Evolutionary conservation across 257 asterid species (phyloP), one percentile per base, ranked within the genome.

Genomic region (Solanum virginianum): DNA sequence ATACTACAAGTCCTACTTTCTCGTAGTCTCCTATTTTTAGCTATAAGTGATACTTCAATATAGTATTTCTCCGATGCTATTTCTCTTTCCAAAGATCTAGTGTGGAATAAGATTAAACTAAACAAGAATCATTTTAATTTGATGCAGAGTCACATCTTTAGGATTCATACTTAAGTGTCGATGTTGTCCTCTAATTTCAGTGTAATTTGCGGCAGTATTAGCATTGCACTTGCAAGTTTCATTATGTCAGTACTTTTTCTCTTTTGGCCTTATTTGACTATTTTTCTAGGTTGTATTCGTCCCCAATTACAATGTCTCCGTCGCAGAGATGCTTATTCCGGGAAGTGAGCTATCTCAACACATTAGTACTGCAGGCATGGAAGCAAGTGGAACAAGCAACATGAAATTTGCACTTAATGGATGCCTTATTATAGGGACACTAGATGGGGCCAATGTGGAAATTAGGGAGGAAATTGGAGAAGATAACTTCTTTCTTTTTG

Each of bases 381-480:
- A 97, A 89, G 99, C 99, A 77, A 97, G 99, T 90, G 99, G 99
- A 71, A 97, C 99, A 75, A 97, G 99, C 91, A 97, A 97, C 90
- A 95, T 97, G 99, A 97, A 97, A 88, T 97, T 97, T 87, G 94
- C 99, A 60, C 97, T 97, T 36, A 97, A 97, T 74, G 99, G 99
- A 81, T 97, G 98, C 91, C 98, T 97, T 87, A 95, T 97, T 36
- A 90, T 97, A 24, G 99, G 99, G 87, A 97, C 99, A 85, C 91
- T 97, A 4, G 99, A 97, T 87, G 99, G 99, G 29, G 99, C 99
- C 72, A 97, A 97, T 85, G 98, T 97, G 85, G 99, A 97, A 90
- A 97, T 97, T 89, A 92, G 98, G 86, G 98, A 97, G 90, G 99
- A 97, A 90, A 89, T 97, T 83, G 99, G 98, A 82, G 95, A 93